phyloP scores from a whole-genome alignment of 2,329 filamentous ascomycete genomes.

The Grosmannia clavigera region DNA sequence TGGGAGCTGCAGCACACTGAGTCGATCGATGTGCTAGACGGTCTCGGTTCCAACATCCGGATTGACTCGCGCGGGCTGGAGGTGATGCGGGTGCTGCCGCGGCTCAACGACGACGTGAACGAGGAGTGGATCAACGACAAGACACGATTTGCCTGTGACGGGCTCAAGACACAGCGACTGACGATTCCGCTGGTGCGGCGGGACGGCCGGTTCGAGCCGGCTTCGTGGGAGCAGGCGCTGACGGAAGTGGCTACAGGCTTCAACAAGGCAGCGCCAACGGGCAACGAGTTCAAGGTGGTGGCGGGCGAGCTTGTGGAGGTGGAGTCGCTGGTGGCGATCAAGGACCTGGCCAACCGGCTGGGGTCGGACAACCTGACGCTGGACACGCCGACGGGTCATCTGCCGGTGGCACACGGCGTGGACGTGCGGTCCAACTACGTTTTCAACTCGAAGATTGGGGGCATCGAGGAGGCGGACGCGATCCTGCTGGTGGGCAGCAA shows the following conservation, averaged over 20 bases:
- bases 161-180: conserved; percentile 87
- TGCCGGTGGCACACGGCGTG: conserved; percentile 80
- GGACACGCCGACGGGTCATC: conserved; percentile 73
- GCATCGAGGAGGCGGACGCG: conserved; percentile 84
- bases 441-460: conserved; percentile 92
- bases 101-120: conserved; percentile 95
- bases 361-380: conserved; percentile 92
- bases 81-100: conserved; percentile 87
- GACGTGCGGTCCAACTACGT: conserved; percentile 90
- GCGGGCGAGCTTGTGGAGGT: conserved; percentile 85
- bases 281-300: conserved; percentile 91
- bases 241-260: conserved; percentile 75
- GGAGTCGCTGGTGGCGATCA: conserved; percentile 89
- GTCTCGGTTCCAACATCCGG: conserved; percentile 84
- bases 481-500: conserved; percentile 93
- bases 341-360: conserved; percentile 92
- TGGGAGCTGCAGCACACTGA: conserved; percentile 97
- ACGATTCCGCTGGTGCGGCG: conserved; percentile 84
- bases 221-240: conserved; percentile 90
- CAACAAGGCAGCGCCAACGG: conserved; percentile 66
- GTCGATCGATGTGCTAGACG: conserved; percentile 89
- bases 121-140: conserved; percentile 99
- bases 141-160: conserved; percentile 90
- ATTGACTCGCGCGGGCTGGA: conserved; percentile 88
- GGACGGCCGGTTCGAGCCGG: conserved; percentile 83